These are phyloP conservation scores for Cronartium ribicola DNA, from an alignment of 1,284 basidiomycete genomes.

Conservation along the genomic window DNA sequence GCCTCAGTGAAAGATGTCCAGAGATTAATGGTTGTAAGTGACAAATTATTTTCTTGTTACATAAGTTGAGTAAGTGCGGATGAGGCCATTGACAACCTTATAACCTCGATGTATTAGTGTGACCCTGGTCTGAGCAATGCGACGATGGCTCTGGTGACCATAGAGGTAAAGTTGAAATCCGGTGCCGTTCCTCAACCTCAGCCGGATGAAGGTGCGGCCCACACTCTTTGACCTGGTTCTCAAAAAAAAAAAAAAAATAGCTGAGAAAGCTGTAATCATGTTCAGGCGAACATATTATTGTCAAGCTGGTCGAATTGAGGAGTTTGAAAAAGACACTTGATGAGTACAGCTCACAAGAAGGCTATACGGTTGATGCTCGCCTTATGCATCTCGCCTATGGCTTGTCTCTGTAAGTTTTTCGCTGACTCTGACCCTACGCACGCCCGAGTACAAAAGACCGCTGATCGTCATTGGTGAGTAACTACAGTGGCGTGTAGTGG, in stretches of 20 bases:
- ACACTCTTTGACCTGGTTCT: not conserved
- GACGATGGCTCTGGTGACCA: slow-evolving; percentile 13
- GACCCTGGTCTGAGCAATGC: slow-evolving; percentile 8
- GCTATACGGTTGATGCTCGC: slow-evolving; percentile 12
- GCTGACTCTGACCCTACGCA: too few relatives aligned
- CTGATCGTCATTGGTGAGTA: too few relatives aligned
- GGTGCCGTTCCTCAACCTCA: slow-evolving; percentile 10
- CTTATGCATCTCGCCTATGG: slow-evolving; percentile 30
- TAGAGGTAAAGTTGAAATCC: not conserved
- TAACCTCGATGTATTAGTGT: not conserved
- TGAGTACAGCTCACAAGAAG: not conserved
- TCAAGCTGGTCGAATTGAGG: slow-evolving; percentile 16
- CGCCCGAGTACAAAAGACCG: too few relatives aligned
- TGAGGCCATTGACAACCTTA: not conserved
- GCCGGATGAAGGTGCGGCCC: slow-evolving; percentile 14
- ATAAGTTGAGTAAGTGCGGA: too few relatives aligned
- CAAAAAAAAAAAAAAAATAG: too few relatives aligned
- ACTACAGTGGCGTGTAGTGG: too few relatives aligned
- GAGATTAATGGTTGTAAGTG: slow-evolving; percentile 44
- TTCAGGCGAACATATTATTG: slow-evolving; percentile 24
- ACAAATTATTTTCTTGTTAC: too few relatives aligned
- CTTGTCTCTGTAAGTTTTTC: slow-evolving; percentile 4
- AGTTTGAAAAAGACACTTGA: slow-evolving; percentile 11
- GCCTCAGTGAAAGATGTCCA: slow-evolving; percentile 46
- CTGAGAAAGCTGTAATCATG: not conserved